phyloP scores from a whole-genome alignment of 192 early-diverging fungal genomes.

The Podila verticillata region DNA sequence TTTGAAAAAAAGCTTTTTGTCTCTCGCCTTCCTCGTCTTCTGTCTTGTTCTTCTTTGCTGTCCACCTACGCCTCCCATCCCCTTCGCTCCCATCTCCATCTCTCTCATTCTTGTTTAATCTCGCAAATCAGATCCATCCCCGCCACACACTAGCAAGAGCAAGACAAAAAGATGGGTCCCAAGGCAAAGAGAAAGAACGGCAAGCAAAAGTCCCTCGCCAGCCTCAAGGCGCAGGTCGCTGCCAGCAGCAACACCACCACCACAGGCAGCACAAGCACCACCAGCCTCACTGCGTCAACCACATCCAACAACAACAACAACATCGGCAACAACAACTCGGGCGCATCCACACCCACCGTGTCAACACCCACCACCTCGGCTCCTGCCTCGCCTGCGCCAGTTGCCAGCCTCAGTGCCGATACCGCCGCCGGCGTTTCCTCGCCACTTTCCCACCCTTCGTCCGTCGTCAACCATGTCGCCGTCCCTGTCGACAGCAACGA shows the following conservation, averaged over 20 bases:
- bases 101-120: no score
- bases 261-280: background rate
- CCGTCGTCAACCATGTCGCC: constrained; percentile 28
- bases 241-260: background rate
- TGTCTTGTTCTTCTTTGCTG: no score
- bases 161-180: constrained; percentile 11
- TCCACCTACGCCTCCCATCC: no score
- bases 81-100: no score
- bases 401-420: background rate
- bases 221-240: constrained; percentile 22
- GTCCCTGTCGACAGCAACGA: constrained; percentile 19
- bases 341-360: background rate
- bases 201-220: constrained; percentile 32
- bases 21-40: no score
- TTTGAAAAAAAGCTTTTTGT: no score
- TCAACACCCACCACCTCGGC: background rate
- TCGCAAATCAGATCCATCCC: background rate
- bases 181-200: constrained; percentile 40
- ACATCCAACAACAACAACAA: constrained; percentile 8
- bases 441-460: constrained; percentile 16
- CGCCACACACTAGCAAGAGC: background rate
- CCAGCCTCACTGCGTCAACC: constrained; percentile 4
- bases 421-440: background rate
- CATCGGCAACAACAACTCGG: background rate
- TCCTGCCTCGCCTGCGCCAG: constrained; percentile 13